Evolutionary conservation across 208 protist genomes (phyloP), one percentile per base, ranked within the genome.

Genomic region (Phytomonas sp.): DNA sequence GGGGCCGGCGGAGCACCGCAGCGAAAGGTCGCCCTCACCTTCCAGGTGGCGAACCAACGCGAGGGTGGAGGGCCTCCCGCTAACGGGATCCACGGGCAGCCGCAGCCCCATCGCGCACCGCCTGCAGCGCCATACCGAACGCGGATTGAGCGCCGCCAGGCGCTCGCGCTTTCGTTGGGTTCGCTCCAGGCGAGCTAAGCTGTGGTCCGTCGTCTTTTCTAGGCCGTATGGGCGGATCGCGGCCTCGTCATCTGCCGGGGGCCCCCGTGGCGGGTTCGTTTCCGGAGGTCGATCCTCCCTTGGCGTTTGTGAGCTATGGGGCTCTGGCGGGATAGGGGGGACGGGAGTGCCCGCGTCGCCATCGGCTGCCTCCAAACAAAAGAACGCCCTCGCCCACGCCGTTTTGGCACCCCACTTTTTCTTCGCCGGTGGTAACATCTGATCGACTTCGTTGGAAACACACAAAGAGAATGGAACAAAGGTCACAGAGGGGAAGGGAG

Each of bases 361-460:
- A 56, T 51, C 13, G 11, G 17, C 60, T 20, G 40, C 30, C 20
- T 51, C 33, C 26, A 28, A 32, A 4, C 74, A 74, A 66, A 89
- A 92, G 66, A 82, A 83, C 3, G 72, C 70, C 67, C 81, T 82
- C 1, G 83, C 80, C 83, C 82, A 92, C 29, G 70, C 68, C 33
- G 78, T 79, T 62, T 84, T 80, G 33, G 63, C 56, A 28, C 85
- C 85, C 82, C 85, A 88, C 13, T 29, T 20, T 61, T 71, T 62
- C 33, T 51, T 51, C 11, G 17, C 40, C 40, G 8, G 40, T 20
- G 40, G 40, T 20, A 20, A 20, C 40, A 51, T 51, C n/a, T 51
- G 8, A 20, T 51, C 40, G 17, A 51, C 40, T 51, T 23, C 40
- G 40, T 51, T 51, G 40, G 40, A 20, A 51, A 51, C 11, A 20